These are phyloP conservation scores for Cryptosporidium canis DNA, from an alignment of 169 alveolate species.

Conservation along the genomic window DNA sequence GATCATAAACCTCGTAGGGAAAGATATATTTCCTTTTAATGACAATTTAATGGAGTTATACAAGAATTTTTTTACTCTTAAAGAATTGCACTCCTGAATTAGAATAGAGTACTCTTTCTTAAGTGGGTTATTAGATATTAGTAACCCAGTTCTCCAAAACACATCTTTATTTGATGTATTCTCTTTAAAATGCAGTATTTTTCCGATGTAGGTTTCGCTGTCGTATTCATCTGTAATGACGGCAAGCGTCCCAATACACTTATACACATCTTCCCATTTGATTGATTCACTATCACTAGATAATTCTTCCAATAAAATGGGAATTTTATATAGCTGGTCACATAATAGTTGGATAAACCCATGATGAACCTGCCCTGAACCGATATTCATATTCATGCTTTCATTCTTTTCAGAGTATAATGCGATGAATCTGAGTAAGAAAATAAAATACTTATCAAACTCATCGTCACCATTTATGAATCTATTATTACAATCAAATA, in stretches of 20 bases:
- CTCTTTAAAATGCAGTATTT: background rate
- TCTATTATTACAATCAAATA: background rate
- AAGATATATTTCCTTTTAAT: background rate
- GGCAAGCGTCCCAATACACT: conserved; percentile 22
- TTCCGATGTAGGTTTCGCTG: conserved; percentile 10
- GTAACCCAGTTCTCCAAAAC: background rate
- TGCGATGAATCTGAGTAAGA: conserved; percentile 14
- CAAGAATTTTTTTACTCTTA: background rate
- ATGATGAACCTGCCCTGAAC: background rate
- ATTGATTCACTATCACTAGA: background rate
- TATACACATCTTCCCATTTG: background rate
- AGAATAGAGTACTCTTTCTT: background rate
- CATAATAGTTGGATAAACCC: background rate
- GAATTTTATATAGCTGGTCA: conserved; percentile 7
- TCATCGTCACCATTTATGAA: background rate
- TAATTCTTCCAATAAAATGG: background rate
- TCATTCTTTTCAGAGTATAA: background rate
- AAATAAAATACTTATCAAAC: background rate
- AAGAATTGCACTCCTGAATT: background rate
- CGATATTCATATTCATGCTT: background rate
- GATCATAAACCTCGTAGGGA: conserved; percentile 1
- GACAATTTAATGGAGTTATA: background rate
- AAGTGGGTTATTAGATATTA: conserved; percentile 22
- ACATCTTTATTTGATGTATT: background rate
- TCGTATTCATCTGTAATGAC: conserved; percentile 33